Percentiles rank a stretch among this genome's conserved stretches.
Conservation (phyloP, 2,329 filamentous ascomycete genomes). For the Claviceps maximensis region DNA sequence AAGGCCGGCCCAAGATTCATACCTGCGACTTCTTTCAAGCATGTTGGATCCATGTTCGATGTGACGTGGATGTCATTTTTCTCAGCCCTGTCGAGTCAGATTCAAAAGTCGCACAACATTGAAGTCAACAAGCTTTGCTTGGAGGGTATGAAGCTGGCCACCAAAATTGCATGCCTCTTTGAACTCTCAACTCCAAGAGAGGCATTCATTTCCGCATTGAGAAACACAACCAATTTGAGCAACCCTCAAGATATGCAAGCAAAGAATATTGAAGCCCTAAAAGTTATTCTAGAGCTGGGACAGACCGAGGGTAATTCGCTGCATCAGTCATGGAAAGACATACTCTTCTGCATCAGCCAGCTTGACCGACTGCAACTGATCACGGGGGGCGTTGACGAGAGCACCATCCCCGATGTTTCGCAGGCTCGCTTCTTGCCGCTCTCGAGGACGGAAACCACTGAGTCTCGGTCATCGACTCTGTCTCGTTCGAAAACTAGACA, state of each 20-base stretch:
- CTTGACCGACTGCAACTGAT: conserved; percentile 91
- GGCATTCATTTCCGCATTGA: conserved; percentile 85
- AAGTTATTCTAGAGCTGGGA: conserved; percentile 80
- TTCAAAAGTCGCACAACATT: conserved; percentile 85
- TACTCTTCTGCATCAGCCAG: conserved; percentile 90
- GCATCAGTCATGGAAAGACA: conserved; percentile 86
- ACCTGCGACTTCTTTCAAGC: conserved; percentile 82
- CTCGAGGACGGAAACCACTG: conserved; percentile 37
- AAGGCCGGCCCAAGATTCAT: conserved; percentile 66
- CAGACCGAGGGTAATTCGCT: conserved; percentile 85
- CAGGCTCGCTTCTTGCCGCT: conserved; percentile 60
- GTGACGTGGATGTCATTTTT: conserved; percentile 99
- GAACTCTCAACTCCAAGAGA: conserved; percentile 86
- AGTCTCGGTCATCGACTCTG: conserved; percentile 56
- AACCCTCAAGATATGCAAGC: conserved; percentile 90
- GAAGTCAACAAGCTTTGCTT: conserved; percentile 87
- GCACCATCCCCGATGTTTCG: conserved; percentile 80
- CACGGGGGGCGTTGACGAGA: conserved; percentile 87
- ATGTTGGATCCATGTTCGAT: conserved; percentile 97
- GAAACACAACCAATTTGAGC: conserved; percentile 89
- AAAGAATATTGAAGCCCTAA: conserved; percentile 92
- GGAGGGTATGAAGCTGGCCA: conserved; percentile 88
- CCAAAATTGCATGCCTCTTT: conserved; percentile 85
- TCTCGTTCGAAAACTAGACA: conserved; percentile 34
- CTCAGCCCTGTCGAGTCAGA: conserved; percentile 82